Percentiles rank a stretch among this genome's conserved stretches.
Evolutionary conservation across 306 rosid species (phyloP).

Genomic region (Cyamopsis tetragonoloba): DNA sequence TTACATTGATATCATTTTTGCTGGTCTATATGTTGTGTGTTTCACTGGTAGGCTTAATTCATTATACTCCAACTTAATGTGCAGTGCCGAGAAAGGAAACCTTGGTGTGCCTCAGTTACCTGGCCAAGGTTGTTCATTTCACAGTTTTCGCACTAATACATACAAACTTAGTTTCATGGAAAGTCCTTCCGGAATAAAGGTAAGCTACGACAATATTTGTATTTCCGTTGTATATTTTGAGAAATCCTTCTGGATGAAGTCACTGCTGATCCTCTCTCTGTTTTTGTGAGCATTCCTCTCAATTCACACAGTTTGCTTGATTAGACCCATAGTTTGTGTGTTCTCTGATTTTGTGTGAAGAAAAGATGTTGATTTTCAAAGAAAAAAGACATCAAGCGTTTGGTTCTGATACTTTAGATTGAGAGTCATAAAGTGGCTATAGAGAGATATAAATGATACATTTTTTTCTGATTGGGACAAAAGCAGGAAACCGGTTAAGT

Average conservation of each 20-base stretch:
- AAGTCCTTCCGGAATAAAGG: constrained; percentile 93
- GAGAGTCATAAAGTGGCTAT: too few relatives aligned
- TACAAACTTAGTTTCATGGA: constrained; percentile 96
- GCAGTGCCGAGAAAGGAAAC: constrained; percentile 81
- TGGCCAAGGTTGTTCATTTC: constrained; percentile 99
- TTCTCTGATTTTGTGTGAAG: too few relatives aligned
- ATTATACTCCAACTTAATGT: constrained; percentile 12
- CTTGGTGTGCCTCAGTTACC: constrained; percentile 95
- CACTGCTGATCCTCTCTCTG: not conserved
- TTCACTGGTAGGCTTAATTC: constrained; percentile 11
- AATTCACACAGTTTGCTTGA: too few relatives aligned
- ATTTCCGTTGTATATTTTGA: constrained; percentile 7
- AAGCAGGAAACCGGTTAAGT: too few relatives aligned
- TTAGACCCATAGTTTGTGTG: too few relatives aligned
- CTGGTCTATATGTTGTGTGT: not conserved
- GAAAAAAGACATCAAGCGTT: too few relatives aligned
- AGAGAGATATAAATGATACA: too few relatives aligned
- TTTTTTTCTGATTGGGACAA: too few relatives aligned
- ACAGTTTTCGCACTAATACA: constrained; percentile 84
- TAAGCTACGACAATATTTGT: constrained; percentile 16
- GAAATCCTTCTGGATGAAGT: not conserved
- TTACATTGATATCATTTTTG: not conserved
- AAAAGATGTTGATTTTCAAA: too few relatives aligned
- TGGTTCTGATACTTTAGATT: too few relatives aligned
- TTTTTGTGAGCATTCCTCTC: too few relatives aligned